Evolutionary conservation across 2,329 filamentous ascomycete species (phyloP).

Genomic region (Trichoderma sp.): DNA sequence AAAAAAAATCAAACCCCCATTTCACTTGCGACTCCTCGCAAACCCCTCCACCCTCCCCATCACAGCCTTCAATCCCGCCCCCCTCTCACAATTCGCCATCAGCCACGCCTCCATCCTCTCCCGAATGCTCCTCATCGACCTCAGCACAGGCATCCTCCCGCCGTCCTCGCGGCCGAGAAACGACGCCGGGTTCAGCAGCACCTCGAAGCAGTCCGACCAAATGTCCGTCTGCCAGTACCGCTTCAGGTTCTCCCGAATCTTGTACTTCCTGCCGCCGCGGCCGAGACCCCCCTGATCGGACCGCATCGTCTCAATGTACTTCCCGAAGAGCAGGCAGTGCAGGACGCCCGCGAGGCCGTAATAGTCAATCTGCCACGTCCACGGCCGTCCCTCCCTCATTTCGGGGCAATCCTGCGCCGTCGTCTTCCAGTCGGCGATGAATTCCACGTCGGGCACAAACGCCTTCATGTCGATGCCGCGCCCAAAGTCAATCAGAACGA

Average conservation of each 20-base stretch:
- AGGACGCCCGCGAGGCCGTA: conserved; percentile 86
- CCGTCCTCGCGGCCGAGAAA: conserved; percentile 64
- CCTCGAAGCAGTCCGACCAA: conserved; percentile 77
- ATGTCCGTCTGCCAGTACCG: conserved; percentile 95
- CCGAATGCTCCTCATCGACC: conserved; percentile 64
- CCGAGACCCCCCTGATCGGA: conserved; percentile 54
- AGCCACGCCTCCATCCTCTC: conserved; percentile 84
- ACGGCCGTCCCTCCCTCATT: conserved; percentile 88
- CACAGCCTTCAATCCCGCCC: conserved; percentile 66
- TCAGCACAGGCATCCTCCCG: conserved; percentile 67
- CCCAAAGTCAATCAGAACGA: conserved; percentile 91
- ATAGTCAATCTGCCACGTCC: conserved; percentile 98
- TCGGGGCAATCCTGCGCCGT: conserved; percentile 85
- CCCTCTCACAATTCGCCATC: conserved; percentile 76
- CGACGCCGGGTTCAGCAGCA: conserved; percentile 77
- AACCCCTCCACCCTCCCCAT: conserved; percentile 61
- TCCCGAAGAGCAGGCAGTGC: conserved; percentile 86
- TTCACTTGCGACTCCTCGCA: conserved; percentile 37
- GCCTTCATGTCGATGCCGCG: conserved; percentile 89
- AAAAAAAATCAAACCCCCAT: no score
- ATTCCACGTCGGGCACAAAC: conserved; percentile 70
- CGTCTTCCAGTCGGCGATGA: conserved; percentile 95
- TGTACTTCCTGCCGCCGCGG: conserved; percentile 66
- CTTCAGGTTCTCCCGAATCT: conserved; percentile 79
- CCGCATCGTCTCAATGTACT: conserved; percentile 81